Conservation (phyloP, 352 stramenopile species). For the Pythium aristosporum region DNA sequence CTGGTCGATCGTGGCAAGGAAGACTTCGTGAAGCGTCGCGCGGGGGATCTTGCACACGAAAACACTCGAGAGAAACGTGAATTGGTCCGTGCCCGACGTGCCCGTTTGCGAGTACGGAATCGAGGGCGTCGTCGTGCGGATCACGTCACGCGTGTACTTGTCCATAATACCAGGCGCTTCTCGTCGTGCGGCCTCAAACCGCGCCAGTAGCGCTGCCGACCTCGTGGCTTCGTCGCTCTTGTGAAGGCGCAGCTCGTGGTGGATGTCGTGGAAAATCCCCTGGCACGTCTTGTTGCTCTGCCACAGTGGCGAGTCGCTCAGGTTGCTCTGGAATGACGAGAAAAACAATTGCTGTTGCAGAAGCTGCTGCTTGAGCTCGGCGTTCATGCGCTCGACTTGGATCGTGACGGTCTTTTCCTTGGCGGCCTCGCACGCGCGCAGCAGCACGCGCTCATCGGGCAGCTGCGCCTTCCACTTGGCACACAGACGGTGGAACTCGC, state of each 20-base stretch:
- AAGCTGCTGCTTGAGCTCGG: slow-evolving; percentile 45
- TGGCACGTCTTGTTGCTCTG: slow-evolving; percentile 30
- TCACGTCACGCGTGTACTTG: slow-evolving; percentile 37
- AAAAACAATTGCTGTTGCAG: slow-evolving; percentile 60
- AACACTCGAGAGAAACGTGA: slow-evolving; percentile 50
- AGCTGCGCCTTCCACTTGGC: slow-evolving; percentile 43
- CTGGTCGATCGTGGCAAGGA: slow-evolving; percentile 35
- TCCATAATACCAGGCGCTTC: slow-evolving; percentile 35
- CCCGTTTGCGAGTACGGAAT: slow-evolving; percentile 48
- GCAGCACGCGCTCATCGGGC: slow-evolving; percentile 34
- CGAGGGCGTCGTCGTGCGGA: slow-evolving; percentile 30
- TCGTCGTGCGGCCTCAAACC: slow-evolving; percentile 34
- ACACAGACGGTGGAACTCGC: slow-evolving; percentile 36
- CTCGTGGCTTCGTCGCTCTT: slow-evolving; percentile 17
- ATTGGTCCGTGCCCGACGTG: slow-evolving; percentile 18
- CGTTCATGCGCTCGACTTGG: slow-evolving; percentile 49
- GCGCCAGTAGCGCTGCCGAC: slow-evolving; percentile 30
- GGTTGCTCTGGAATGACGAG: slow-evolving; percentile 42
- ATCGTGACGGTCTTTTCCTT: slow-evolving; percentile 47
- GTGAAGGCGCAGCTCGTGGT: slow-evolving; percentile 34
- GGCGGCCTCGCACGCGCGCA: slow-evolving; percentile 48
- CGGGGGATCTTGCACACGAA: slow-evolving; percentile 56
- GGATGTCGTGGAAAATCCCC: slow-evolving; percentile 44
- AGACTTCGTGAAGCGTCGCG: slow-evolving; percentile 36
- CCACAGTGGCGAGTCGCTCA: slow-evolving; percentile 46